Evolutionary conservation across 352 stramenopile species (phyloP).

Genomic region (Pythium dissimile): DNA sequence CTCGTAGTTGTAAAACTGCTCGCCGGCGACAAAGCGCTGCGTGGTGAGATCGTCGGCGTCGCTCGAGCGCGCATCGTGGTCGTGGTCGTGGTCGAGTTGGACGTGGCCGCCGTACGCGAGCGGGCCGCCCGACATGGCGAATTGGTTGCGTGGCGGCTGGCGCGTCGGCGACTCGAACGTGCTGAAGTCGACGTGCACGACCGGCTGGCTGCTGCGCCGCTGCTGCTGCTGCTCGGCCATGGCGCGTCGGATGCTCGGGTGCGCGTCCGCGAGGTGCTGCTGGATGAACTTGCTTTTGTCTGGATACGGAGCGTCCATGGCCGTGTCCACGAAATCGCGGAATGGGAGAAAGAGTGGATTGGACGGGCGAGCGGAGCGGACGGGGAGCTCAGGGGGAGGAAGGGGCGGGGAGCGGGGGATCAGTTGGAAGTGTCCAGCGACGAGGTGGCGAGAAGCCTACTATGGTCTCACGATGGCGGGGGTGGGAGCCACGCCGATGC

Average conservation of each 20-base stretch:
- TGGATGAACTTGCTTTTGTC: conserved; percentile 1
- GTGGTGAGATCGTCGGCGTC: conserved; percentile 10
- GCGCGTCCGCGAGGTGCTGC: conserved; percentile 8
- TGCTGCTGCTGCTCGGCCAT: neutral
- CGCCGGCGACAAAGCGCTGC: conserved; percentile 31
- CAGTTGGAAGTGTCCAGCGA: too few relatives aligned
- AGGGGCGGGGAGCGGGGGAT: too few relatives aligned
- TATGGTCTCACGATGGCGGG: too few relatives aligned
- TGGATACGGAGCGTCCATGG: neutral
- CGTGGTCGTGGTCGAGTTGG: conserved; percentile 4
- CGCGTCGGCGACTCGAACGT: conserved; percentile 10
- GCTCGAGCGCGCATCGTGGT: conserved; percentile 1
- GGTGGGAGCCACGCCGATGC: too few relatives aligned
- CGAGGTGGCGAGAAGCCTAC: too few relatives aligned
- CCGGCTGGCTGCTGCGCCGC: neutral
- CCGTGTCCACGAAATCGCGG: too few relatives aligned
- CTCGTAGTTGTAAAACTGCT: conserved; percentile 36
- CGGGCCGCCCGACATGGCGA: conserved; percentile 4
- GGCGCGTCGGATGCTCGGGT: conserved; percentile 16
- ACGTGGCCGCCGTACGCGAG: neutral
- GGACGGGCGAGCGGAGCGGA: too few relatives aligned
- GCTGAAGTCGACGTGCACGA: conserved; percentile 20
- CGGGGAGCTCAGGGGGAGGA: too few relatives aligned
- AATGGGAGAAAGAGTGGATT: too few relatives aligned
- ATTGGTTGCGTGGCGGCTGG: neutral